Percentiles rank a stretch among this genome's conserved stretches.
Evolutionary conservation across 2,329 filamentous ascomycete genomes (phyloP).

Genomic region (Pseudogymnoascus sp.): DNA sequence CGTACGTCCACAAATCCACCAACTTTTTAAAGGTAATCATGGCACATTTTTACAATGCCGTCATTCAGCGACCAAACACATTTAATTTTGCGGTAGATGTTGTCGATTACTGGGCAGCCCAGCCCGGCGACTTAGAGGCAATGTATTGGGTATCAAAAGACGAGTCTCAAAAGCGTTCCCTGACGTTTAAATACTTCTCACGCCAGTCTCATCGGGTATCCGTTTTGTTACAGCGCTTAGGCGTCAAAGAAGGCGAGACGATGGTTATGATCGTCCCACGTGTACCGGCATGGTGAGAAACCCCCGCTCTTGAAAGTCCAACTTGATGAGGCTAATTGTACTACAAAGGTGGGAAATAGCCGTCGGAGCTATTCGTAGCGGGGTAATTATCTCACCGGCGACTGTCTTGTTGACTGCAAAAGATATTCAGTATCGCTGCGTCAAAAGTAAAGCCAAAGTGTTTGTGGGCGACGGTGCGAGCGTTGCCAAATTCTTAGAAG

Average conservation of each 20-base stretch:
- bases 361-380: constrained; percentile 29
- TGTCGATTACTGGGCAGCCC: constrained; percentile 32
- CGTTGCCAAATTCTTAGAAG: constrained; percentile 28
- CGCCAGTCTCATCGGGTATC: constrained; percentile 31
- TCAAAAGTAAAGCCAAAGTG: constrained; percentile 28
- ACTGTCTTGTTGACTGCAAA: constrained; percentile 32
- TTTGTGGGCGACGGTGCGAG: constrained; percentile 32
- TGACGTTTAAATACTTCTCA: constrained; percentile 31
- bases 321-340: constrained; percentile 1
- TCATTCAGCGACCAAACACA: not conserved
- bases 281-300: constrained; percentile 27
- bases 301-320: not conserved
- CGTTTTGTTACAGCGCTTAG: constrained; percentile 27
- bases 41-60: not conserved
- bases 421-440: constrained; percentile 32
- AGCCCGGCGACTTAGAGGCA: constrained; percentile 24
- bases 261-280: constrained; percentile 31
- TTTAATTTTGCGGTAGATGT: constrained; percentile 36
- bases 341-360: constrained; percentile 32
- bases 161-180: constrained; percentile 21
- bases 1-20: not conserved
- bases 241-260: constrained; percentile 28
- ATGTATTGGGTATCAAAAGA: constrained; percentile 33
- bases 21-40: not conserved
- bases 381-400: constrained; percentile 32